Base-by-base conservation (phyloP, 352 stramenopile genomes). In the Pythium sp. region DNA sequence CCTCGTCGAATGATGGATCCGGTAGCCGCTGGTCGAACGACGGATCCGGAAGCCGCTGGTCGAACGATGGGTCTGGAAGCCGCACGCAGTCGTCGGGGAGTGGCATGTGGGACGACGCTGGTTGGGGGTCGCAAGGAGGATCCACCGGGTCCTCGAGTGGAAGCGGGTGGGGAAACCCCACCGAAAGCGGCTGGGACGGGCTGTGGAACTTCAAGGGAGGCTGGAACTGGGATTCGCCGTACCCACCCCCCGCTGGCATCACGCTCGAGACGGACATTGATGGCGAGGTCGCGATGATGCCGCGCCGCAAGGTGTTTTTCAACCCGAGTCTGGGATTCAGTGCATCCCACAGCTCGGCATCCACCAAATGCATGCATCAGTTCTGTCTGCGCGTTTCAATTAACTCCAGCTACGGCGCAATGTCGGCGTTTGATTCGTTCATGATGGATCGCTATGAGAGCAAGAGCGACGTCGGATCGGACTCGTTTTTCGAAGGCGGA, bases 381-480 rank as follows among this genome's bases (percentile, higher is more conserved):
- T 73, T 73, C 57, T 82, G 72, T 34, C 38, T 82, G 12, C 65
- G 80, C 58, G 1, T 87, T 55, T 67, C 72, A 12, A 81, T 85
- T 58, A 70, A 77, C 36, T 84, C 79, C 43, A 76, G 76, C 38
- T 87, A 81, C 43, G 79, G 79, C 20, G 75, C 79, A n/a, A 64
- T 84, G 62, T 76, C 68, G 24, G 73, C 76, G 26, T 81, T 87
- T 36, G 79, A 87, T 49, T 77, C 75, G 30, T 85, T 87, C 30
- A 75, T 84, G 54, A 22, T 87, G 22, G 77, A 84, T 67, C 79
- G 75, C 24, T 75, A 72, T 55, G 75, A 82, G 64, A 71, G 58
- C 69, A 74, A 68, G 64, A 58, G 15, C 62, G 64, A 47, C 56
- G 20, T 70, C 7, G 68, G 28, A 26, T 58, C 54, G 18, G 41